Evolutionary conservation across 441 rosid species (phyloP), one percentile per base, ranked within the genome.

Genomic region (Biscutella laevigata): DNA sequence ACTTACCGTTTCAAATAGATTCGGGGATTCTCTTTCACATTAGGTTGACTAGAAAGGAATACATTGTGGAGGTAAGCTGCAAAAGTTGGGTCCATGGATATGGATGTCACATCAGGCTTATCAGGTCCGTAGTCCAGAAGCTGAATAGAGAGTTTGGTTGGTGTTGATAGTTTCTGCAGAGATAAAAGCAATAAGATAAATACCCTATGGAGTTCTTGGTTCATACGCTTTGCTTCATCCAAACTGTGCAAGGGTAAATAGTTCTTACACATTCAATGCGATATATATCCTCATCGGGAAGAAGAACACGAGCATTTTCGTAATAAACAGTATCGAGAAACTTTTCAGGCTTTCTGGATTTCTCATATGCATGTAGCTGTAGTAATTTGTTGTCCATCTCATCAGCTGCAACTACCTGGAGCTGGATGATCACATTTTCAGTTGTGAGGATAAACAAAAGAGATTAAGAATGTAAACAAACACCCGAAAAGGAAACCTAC

Each of bases 101-200:
- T 82, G 51, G 96, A 82, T 44, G 94, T 77, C 40, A 83, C 86
- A 75, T 88, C 99, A 35, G 96, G 96, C 75, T 94, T 94, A 65
- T 83, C 94, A 45, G 74, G 95, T 54, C 83, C 82, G 20, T 72
- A 74, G 71, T 86, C 95, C 89, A 94, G 81, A 49, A 88, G 87
- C 80, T 84, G 96, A 61, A 88, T 69, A 32, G 87, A 81, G 67
- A 94, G 73, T 53, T 38, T 67, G 6, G 79, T 67, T 36, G 87
- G 86, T 15, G 69, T 21, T 0, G 84, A 71, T 51, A 74, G 73
- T 85, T 88, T 85, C 83, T 86, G 24, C 26, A 45, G 28, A 51
- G 38, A 69, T 8, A 24, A 53, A 47, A 34, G 22, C 36, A 57
- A 33, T 5, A 27, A 57, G 19, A 34, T 34, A 43, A 17, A 43